Evolutionary conservation across 805 yeast genomes (phyloP), one percentile per base, ranked within the genome.

Genomic region (Lipomyces mesembrius): DNA sequence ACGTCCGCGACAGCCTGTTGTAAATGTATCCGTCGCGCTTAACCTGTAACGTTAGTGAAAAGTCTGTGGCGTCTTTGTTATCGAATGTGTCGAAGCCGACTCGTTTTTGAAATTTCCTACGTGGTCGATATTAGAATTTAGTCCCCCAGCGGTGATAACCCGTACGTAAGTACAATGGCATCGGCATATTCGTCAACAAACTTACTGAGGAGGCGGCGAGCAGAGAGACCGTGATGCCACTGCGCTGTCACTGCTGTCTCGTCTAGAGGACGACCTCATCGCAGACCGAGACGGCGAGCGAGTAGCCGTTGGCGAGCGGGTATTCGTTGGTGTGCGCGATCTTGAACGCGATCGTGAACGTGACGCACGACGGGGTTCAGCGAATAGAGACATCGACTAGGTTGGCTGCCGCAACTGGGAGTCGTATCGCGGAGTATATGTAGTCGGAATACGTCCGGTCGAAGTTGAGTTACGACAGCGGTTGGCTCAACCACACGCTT

Each of bases 71-170:
- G 57, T 77, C 76, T 25, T 75, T 77, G 62, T 80, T 80, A 25
- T 77, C 75, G 57, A 81, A 76, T 5, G 84, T 82, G 69, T 83
- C 84, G 66, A 83, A 81, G 25, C 80, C 76, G 2, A 83, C 79
- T 39, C 80, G 76, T 46, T 76, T 77, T 29, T 76, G 71, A 61
- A 72, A 76, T 43, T 70, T 68, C 54, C 70, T 67, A 29, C 27
- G 35, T 11, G 27, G 22, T 12, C 49, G 35, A n/a, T 22, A 59
- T 61, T 57, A 61, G 61, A 35, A 22, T n/a, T 22, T 25, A 29
- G 51, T n/a, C 1, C 9, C 43, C 22, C 59, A 5, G 7, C n/a
- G 25, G 53, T 27, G 11, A 25, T 17, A 25, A 22, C 32, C 34
- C n/a, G 34, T 25, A 52, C 34, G 35, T 25, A 2, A 34, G 34